Evolutionary conservation across 352 stramenopile species (phyloP).

Genomic region (Pythium guiyangense): DNA sequence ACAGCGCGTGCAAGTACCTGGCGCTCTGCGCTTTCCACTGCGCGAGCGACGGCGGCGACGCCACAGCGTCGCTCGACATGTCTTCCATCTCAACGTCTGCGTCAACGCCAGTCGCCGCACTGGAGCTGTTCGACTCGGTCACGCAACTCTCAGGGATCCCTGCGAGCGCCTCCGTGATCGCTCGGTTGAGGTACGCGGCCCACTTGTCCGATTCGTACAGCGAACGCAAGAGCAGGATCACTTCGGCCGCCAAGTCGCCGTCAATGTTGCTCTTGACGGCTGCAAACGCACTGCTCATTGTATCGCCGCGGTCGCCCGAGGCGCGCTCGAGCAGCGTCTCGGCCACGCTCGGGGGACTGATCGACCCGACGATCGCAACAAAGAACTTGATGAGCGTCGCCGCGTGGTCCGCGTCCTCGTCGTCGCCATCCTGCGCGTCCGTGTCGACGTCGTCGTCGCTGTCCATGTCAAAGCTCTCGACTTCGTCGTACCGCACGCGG

Average conservation of each 20-base stretch:
- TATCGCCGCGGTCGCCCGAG: not conserved
- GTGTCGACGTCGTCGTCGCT: constrained; percentile 79
- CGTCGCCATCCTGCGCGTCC: constrained; percentile 33
- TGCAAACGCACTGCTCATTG: not conserved
- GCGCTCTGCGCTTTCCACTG: constrained; percentile 46
- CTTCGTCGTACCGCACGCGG: constrained; percentile 55
- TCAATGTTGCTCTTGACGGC: constrained; percentile 30
- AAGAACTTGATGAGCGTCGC: constrained; percentile 74
- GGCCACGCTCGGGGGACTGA: constrained; percentile 63
- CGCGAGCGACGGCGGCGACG: constrained; percentile 30
- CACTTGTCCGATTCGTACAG: constrained; percentile 78
- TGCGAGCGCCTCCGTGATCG: constrained; percentile 48
- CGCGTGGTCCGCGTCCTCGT: constrained; percentile 48
- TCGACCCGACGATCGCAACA: constrained; percentile 64
- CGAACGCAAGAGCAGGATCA: constrained; percentile 77
- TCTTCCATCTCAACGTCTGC: constrained; percentile 87
- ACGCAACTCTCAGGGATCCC: constrained; percentile 40
- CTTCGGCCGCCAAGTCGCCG: constrained; percentile 55
- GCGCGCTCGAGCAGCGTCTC: constrained; percentile 45
- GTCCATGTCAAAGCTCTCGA: constrained; percentile 75
- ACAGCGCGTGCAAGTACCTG: constrained; percentile 61
- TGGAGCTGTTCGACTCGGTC: constrained; percentile 20
- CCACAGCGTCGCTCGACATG: constrained; percentile 36
- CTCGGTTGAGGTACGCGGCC: constrained; percentile 57
- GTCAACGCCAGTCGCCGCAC: constrained; percentile 21